These are phyloP conservation scores for Leishmania amazonensis DNA, from an alignment of 208 protist genomes.

Conservation along the genomic window DNA sequence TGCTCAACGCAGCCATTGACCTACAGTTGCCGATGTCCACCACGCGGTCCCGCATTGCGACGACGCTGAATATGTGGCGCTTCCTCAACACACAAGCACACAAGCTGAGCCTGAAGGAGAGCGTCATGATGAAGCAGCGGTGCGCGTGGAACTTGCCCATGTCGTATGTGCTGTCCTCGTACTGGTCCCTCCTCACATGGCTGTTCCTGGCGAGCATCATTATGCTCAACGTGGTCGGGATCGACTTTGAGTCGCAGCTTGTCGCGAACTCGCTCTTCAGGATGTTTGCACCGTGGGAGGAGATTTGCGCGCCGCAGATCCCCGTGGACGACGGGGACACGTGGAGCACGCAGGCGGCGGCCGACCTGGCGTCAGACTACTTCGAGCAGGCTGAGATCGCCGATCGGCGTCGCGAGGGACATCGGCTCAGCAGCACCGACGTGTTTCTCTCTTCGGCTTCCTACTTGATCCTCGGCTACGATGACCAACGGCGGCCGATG, in stretches of 20 bases:
- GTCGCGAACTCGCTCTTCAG: slow-evolving; percentile 81
- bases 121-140: slow-evolving; percentile 76
- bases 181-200: slow-evolving; percentile 88
- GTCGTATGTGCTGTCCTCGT: slow-evolving; percentile 87
- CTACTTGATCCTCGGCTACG: slow-evolving; percentile 72
- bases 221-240: slow-evolving; percentile 72
- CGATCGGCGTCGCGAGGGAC: slow-evolving; percentile 29
- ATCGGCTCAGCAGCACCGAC: slow-evolving; percentile 45
- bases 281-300: slow-evolving; percentile 77
- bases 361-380: slow-evolving; percentile 60
- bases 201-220: slow-evolving; percentile 57
- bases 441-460: slow-evolving; percentile 78
- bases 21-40: slow-evolving; percentile 89
- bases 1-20: slow-evolving; percentile 90
- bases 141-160: slow-evolving; percentile 84
- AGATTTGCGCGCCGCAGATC: slow-evolving; percentile 37
- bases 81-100: slow-evolving; percentile 86
- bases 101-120: slow-evolving; percentile 79
- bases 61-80: slow-evolving; percentile 88
- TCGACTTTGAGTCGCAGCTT: slow-evolving; percentile 87
- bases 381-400: slow-evolving; percentile 59
- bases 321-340: slow-evolving; percentile 10
- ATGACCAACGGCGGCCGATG: slow-evolving; percentile 78
- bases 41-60: slow-evolving; percentile 86
- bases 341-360: slow-evolving; percentile 55